Conservation (phyloP, 805 yeast species). For the Kuraishia borneana region DNA sequence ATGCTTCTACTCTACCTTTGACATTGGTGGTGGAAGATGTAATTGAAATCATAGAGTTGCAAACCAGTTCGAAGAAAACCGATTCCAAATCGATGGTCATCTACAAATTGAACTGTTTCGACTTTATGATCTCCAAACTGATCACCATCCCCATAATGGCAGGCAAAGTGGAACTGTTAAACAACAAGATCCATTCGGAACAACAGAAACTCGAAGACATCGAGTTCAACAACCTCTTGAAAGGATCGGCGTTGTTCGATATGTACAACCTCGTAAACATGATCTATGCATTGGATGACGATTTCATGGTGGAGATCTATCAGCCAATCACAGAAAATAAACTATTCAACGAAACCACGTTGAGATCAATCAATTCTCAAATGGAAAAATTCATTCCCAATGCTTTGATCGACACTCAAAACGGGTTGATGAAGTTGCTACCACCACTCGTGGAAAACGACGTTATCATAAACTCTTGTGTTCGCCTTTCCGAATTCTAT, state of each 20-base stretch:
- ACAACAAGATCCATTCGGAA: slow-evolving; percentile 20
- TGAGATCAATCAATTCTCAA: slow-evolving; percentile 29
- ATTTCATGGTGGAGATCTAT: slow-evolving; percentile 53
- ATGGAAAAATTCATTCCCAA: slow-evolving; percentile 45
- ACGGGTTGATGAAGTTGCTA: slow-evolving; percentile 41
- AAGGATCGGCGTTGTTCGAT: slow-evolving; percentile 43
- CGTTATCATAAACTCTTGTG: slow-evolving; percentile 37
- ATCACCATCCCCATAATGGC: slow-evolving; percentile 31
- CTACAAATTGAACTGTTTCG: slow-evolving; percentile 47
- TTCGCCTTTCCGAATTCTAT: slow-evolving; percentile 37
- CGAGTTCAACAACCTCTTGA: slow-evolving; percentile 37
- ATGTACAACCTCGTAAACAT: slow-evolving; percentile 55
- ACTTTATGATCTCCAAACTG: slow-evolving; percentile 42
- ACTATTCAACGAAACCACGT: slow-evolving; percentile 32
- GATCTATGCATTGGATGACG: slow-evolving; percentile 58
- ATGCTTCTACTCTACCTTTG: slow-evolving; percentile 25
- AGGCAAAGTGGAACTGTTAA: slow-evolving; percentile 23
- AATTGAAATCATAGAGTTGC: slow-evolving; percentile 23
- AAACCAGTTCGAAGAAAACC: slow-evolving; percentile 15
- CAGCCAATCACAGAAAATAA: slow-evolving; percentile 55
- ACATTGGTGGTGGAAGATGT: slow-evolving; percentile 35
- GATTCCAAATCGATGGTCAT: slow-evolving; percentile 23
- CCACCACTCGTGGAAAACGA: slow-evolving; percentile 54
- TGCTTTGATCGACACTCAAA: slow-evolving; percentile 51
- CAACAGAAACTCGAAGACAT: slow-evolving; percentile 28